Evolutionary conservation across 2,329 filamentous ascomycete genomes (phyloP), one percentile per base, ranked within the genome.

Genomic region (Phialophora chinensis): DNA sequence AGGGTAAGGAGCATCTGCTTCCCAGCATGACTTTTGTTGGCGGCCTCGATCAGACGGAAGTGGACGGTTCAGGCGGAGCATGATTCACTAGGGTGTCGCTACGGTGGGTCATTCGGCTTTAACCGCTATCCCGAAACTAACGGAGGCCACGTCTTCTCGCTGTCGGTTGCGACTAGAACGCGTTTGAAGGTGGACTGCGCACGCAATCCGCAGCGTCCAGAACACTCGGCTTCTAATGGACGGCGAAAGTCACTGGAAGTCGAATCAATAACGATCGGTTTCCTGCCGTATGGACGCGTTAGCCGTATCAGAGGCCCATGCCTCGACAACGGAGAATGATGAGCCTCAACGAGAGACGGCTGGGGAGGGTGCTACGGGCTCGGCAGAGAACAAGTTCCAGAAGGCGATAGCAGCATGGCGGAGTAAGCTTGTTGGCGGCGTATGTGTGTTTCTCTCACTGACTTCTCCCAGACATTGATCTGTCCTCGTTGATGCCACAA

Each of bases 321-420:
- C 77, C 55, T 74, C 76, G 63, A 74, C 74, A 44, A 63, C 72
- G 27, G 74, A 75, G 50, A 71, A 70, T 63, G 73, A 73, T 71
- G 72, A 74, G 68, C 69, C 65, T 60, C 72, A 69, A 57, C 64
- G 74, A 44, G 63, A 72, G 63, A 68, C 73, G 68, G 70, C 70
- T 64, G 65, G 72, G 58, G 67, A 72, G 52, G 72, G 72, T 65
- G 75, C 77, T 65, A 72, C 78, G 57, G 75, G 78, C 8, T 86
- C 88, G 57, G 86, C 86, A 42, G 88, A 90, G 73, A 98, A 96
- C 83, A 97, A 97, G 79, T 99, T 99, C 78, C 95, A 99, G 79
- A 91, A 90, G 77, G 95, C 95, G 64, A 96, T 99, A 73, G 91
- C 92, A 70, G 91, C 93, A 77, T 99, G 95, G 95, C 89, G 95